A percentile compares a stretch with the other conserved stretches of the same genome.
These are phyloP conservation scores for Neophaeococcomyces aloes DNA, from an alignment of 2,329 filamentous ascomycete species.

Conservation along the genomic window DNA sequence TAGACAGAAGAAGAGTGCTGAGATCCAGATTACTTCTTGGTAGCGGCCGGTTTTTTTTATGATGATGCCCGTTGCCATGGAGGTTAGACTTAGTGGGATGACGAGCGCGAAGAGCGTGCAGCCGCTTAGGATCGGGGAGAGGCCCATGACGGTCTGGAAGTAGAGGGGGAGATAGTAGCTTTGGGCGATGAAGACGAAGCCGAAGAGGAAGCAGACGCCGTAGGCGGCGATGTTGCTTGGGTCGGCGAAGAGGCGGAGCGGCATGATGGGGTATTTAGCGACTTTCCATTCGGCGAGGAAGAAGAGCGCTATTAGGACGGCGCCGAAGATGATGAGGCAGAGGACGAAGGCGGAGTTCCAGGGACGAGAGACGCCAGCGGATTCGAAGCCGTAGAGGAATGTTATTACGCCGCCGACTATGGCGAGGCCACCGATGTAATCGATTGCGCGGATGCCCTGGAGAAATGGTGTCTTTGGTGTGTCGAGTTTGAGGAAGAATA, in stretches of 20 bases:
- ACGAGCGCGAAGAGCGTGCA: constrained; percentile 65
- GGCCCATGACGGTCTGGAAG: constrained; percentile 65
- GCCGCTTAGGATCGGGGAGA: constrained; percentile 59
- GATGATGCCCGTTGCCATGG: constrained; percentile 53
- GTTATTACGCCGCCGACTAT: constrained; percentile 58
- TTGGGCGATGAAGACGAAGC: constrained; percentile 64
- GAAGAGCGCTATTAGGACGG: constrained; percentile 37
- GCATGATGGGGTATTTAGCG: constrained; percentile 55
- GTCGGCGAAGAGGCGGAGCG: constrained; percentile 35
- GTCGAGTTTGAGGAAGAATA: constrained; percentile 52
- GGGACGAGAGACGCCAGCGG: constrained; percentile 50
- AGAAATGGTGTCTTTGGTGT: constrained; percentile 49
- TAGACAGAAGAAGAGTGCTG: constrained; percentile 50
- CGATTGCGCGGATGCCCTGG: constrained; percentile 49
- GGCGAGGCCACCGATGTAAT: constrained; percentile 52
- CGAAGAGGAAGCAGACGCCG: constrained; percentile 59
- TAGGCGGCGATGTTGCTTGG: constrained; percentile 45
- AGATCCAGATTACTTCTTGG: constrained; percentile 48
- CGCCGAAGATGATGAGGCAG: constrained; percentile 39
- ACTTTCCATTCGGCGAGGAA: constrained; percentile 50
- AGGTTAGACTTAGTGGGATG: constrained; percentile 54
- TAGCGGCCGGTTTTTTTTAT: constrained; percentile 65
- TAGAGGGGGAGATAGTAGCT: constrained; percentile 78
- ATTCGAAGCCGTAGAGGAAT: constrained; percentile 59
- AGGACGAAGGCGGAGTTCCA: constrained; percentile 43